phyloP scores from a whole-genome alignment of 495 filamentous ascomycete genomes.

The Xylaria castorea region DNA sequence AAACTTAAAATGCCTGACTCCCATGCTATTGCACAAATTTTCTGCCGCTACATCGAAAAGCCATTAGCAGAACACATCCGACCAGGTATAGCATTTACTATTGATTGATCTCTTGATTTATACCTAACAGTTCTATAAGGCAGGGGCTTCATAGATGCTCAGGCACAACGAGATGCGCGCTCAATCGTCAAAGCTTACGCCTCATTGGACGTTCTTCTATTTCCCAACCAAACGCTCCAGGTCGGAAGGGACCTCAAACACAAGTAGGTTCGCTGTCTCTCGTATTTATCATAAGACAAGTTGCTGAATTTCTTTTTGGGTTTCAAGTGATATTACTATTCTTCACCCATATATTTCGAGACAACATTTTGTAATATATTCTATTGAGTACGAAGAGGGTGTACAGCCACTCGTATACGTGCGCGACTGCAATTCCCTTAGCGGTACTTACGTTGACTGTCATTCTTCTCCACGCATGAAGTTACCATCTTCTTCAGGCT shows the following conservation, averaged over 20 bases:
- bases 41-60: conserved; percentile 31
- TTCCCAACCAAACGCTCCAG: neutral
- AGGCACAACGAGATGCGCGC: neutral
- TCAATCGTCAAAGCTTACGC: neutral
- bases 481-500: conserved; percentile 38
- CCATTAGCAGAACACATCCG: conserved; percentile 6
- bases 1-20: conserved; percentile 15
- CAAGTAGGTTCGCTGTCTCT: neutral
- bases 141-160: conserved; percentile 10
- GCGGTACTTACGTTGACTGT: conserved; percentile 63
- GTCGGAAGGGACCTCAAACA: conserved; percentile 18
- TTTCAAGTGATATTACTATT: conserved; percentile 35
- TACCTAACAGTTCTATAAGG: neutral
- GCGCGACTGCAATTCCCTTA: conserved; percentile 62
- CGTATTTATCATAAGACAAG: neutral
- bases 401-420: conserved; percentile 64
- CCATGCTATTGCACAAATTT: conserved; percentile 33
- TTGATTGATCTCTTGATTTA: neutral
- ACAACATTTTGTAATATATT: conserved; percentile 67
- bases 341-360: conserved; percentile 58
- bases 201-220: conserved; percentile 14
- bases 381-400: conserved; percentile 57
- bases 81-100: conserved; percentile 29
- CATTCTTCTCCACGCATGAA: conserved; percentile 48
- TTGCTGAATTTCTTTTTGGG: neutral